phyloP scores from a whole-genome alignment of 371 early-diverging fungal species.

The Batrachochytrium dendrobatidis region DNA sequence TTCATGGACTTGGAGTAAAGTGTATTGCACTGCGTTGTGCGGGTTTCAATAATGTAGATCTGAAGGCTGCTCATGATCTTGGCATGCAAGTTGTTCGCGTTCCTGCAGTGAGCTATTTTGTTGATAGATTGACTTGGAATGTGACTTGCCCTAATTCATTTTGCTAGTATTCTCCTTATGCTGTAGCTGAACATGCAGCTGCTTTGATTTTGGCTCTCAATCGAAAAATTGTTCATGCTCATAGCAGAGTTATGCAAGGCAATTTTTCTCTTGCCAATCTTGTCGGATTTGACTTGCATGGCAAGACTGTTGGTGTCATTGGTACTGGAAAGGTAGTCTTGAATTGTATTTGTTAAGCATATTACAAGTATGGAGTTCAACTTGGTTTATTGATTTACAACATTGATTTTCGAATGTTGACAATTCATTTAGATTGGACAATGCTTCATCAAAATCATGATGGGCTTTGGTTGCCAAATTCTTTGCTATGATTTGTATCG shows the following conservation, averaged over 20 bases:
- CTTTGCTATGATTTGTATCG: slow-evolving; percentile 38
- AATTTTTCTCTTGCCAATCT: slow-evolving; percentile 34
- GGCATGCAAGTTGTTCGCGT: slow-evolving; percentile 32
- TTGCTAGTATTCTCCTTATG: slow-evolving; percentile 29
- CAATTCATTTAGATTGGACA: slow-evolving; percentile 31
- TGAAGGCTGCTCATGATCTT: slow-evolving; percentile 21
- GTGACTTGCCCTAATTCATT: too few species aligned
- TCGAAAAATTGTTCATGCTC: slow-evolving; percentile 30
- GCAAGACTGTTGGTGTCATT: slow-evolving; percentile 39
- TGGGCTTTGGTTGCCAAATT: slow-evolving; percentile 38
- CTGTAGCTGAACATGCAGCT: slow-evolving; percentile 40
- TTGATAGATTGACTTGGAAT: too few species aligned
- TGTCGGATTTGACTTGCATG: slow-evolving; percentile 38
- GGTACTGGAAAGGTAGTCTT: slow-evolving; percentile 33
- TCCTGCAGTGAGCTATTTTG: slow-evolving; percentile 16
- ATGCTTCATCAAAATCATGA: slow-evolving; percentile 35
- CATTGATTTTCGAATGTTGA: too few species aligned
- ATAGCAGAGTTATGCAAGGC: slow-evolving; percentile 19
- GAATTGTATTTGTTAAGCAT: too few species aligned
- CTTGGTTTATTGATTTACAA: too few species aligned
- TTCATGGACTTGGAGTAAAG: slow-evolving; percentile 24
- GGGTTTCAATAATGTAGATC: slow-evolving; percentile 36
- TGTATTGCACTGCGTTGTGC: slow-evolving; percentile 40
- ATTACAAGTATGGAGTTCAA: too few species aligned
- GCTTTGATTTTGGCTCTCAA: slow-evolving; percentile 32